These are phyloP conservation scores for Penicillium verrucosum DNA, from an alignment of 2,329 filamentous ascomycete species.

Conservation along the genomic window DNA sequence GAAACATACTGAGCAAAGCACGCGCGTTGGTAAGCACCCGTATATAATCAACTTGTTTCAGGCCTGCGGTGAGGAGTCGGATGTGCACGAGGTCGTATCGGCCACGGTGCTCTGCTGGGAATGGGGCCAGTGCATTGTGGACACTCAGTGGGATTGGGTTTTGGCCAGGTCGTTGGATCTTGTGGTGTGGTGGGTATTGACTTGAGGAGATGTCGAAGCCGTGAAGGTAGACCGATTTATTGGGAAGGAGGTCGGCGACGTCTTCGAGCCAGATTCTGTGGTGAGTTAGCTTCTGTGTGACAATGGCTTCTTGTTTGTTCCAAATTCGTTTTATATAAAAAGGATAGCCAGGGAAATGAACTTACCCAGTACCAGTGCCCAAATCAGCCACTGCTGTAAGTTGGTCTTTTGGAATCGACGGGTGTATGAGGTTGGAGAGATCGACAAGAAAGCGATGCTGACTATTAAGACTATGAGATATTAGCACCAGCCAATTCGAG, in stretches of 20 bases:
- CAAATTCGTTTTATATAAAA: no score
- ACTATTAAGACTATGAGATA: constrained; percentile 18
- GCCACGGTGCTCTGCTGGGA: constrained; percentile 25
- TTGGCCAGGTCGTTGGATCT: constrained; percentile 13
- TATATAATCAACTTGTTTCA: constrained; percentile 24
- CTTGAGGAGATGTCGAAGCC: constrained; percentile 33
- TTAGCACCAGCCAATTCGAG: background rate
- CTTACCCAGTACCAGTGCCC: constrained; percentile 32
- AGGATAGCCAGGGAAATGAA: background rate
- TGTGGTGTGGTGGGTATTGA: constrained; percentile 23
- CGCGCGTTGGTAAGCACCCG: constrained; percentile 25
- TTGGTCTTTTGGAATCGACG: constrained; percentile 22
- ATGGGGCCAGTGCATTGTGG: constrained; percentile 28
- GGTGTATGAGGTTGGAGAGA: constrained; percentile 22
- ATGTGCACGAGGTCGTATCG: constrained; percentile 34
- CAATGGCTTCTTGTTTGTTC: background rate
- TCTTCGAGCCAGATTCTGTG: constrained; percentile 27
- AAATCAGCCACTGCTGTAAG: constrained; percentile 26
- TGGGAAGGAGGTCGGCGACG: constrained; percentile 6
- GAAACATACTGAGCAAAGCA: constrained; percentile 26
- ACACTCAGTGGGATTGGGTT: constrained; percentile 11
- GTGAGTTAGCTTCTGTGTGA: background rate
- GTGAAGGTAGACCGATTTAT: constrained; percentile 17
- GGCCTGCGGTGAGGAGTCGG: constrained; percentile 26
- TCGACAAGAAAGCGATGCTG: constrained; percentile 27